Evolutionary conservation across 2,329 filamentous ascomycete species (phyloP), one percentile per base, ranked within the genome.

Genomic region (Fusarium penzigii): DNA sequence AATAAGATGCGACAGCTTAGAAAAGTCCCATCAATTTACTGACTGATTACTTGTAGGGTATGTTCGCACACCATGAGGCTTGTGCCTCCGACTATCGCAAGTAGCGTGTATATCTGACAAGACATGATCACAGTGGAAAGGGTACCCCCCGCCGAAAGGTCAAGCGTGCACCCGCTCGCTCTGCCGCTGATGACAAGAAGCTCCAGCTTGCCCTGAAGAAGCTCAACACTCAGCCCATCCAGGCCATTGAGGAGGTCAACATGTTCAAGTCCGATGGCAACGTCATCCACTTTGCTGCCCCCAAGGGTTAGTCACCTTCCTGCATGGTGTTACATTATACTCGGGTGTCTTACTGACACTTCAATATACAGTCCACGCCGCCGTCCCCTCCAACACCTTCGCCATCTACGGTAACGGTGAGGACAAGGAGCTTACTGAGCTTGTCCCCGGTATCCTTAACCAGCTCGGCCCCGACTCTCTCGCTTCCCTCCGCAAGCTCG

Each of bases 181-280:
- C 89, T 65, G 91, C 89, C 74, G 91, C 90, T 77, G 94, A 99
- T 75, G 94, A 99, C 88, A 97, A 97, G 90, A 99, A 99, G 87
- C 90, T 99, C 63, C 94, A 99, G 82, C 86, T 88, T 58, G 82
- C 91, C 59, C 85, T 99, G 65, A 99, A 99, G 90, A 99, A 99
- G 89, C 87, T 99, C 77, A 97, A 97, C 80, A 93, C 96, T 55
- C 94, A 99, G 86, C 94, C 94, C 70, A 97, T 99, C 79, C 92
- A 96, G 83, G 91, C 90, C 65, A 99, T 99, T 70, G 94, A 99
- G 87, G 94, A 99, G 84, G 94, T 99, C 76, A 99, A 99, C 88
- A 99, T 99, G 94, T 99, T 99, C 88, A 99, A 99, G 89, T 89
- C 90, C 74, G 94, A 99, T 75, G 94, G 94, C 77, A 99, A 99